Evolutionary conservation across 768 basidiomycete species (phyloP).

Genomic region (Botryobasidium botryosum): DNA sequence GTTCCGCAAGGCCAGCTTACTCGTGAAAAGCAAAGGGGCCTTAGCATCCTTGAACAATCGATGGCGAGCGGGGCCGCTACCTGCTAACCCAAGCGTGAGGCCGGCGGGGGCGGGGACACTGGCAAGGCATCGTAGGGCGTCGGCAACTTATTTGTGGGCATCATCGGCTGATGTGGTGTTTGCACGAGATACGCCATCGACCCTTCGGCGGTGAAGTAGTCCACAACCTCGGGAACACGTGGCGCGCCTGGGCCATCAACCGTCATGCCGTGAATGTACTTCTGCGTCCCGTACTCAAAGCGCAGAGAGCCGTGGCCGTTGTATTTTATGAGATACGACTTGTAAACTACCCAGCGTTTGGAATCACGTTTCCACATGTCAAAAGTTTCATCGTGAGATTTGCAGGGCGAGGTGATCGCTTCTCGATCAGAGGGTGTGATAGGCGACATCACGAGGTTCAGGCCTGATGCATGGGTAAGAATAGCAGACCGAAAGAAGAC

Average conservation of each 20-base stretch:
- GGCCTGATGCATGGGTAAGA: no score
- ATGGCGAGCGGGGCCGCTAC: conserved; percentile 14
- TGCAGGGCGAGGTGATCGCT: no score
- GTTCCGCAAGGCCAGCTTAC: conserved; percentile 7
- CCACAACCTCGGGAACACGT: background rate
- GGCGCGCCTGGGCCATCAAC: background rate
- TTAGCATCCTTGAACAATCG: conserved; percentile 13
- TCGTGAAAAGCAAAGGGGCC: conserved; percentile 13
- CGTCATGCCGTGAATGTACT: background rate
- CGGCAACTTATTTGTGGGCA: conserved; percentile 12
- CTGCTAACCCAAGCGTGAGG: conserved; percentile 13
- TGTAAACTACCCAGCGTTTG: no score
- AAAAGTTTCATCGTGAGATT: no score
- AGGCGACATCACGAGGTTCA: no score
- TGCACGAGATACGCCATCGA: background rate
- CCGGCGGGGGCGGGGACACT: conserved; percentile 16
- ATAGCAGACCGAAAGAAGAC: no score
- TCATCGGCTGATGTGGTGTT: conserved; percentile 5
- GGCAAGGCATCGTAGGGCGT: conserved; percentile 17
- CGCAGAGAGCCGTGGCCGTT: background rate
- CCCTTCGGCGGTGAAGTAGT: background rate
- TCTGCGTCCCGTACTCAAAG: background rate
- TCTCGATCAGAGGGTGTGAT: no score
- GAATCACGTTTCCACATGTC: no score
- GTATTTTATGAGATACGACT: background rate